Conservation (phyloP, 2,329 filamentous ascomycete species). For the Fusarium pseudoanthophilum region DNA sequence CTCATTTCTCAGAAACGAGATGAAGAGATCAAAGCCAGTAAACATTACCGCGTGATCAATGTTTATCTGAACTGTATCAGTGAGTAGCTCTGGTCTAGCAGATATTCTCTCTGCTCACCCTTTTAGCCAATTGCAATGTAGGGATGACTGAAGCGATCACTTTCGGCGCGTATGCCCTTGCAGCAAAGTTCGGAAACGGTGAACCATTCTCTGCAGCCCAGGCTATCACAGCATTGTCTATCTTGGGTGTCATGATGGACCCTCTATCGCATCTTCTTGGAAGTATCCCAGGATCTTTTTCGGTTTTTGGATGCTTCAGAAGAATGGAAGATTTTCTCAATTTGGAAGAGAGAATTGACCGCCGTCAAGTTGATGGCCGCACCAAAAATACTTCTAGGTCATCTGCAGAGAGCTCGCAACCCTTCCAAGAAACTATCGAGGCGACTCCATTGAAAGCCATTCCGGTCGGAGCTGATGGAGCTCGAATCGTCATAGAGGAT, state of each 20-base stretch:
- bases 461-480: background rate
- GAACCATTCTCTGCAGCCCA: conserved; percentile 46
- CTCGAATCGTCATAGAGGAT: conserved; percentile 33
- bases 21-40: conserved; percentile 42
- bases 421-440: conserved; percentile 14
- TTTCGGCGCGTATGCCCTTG: conserved; percentile 47
- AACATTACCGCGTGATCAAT: conserved; percentile 40
- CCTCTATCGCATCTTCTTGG: conserved; percentile 43
- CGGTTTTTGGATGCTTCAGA: conserved; percentile 46
- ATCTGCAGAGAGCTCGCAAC: background rate
- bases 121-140: conserved; percentile 42
- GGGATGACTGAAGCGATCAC: conserved; percentile 46
- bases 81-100: conserved; percentile 13
- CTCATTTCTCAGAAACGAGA: conserved; percentile 43
- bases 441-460: conserved; percentile 5
- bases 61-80: conserved; percentile 46
- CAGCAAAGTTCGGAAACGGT: conserved; percentile 40
- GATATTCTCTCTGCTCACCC: background rate
- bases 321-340: conserved; percentile 47
- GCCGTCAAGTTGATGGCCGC: conserved; percentile 24
- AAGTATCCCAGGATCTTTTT: conserved; percentile 43
- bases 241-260: conserved; percentile 45
- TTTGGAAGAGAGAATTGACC: conserved; percentile 40
- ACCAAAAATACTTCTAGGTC: background rate
- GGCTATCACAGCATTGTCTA: conserved; percentile 47